Evolutionary conservation across 805 yeast genomes (phyloP).

Genomic region (Ogataea naganishii): DNA sequence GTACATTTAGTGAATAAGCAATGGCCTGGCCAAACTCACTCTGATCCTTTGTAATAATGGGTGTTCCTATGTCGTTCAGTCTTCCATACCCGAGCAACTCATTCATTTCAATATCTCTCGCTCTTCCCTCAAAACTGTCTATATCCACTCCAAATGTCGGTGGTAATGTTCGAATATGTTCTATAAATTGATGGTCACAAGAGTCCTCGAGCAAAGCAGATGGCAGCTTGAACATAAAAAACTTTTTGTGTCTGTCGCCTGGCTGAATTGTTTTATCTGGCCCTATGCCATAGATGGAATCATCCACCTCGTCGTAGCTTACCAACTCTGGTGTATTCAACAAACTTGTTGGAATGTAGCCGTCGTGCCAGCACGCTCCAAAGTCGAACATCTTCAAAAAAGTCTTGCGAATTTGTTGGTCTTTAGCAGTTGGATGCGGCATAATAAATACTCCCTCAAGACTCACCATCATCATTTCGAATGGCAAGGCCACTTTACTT

Average conservation of each 20-base stretch:
- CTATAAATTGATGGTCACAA: slow-evolving; percentile 31
- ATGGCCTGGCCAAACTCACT: slow-evolving; percentile 33
- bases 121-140: slow-evolving; percentile 17
- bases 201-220: slow-evolving; percentile 37
- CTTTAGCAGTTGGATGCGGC: slow-evolving; percentile 6
- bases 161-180: slow-evolving; percentile 26
- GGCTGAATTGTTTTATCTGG: slow-evolving; percentile 40
- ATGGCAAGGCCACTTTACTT: slow-evolving; percentile 31
- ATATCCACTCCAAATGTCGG: slow-evolving; percentile 30
- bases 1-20: slow-evolving; percentile 42
- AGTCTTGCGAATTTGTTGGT: slow-evolving; percentile 15
- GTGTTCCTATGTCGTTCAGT: slow-evolving; percentile 39
- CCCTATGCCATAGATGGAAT: slow-evolving; percentile 29
- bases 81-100: slow-evolving; percentile 49
- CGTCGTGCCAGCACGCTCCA: slow-evolving; percentile 36
- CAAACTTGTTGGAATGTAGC: slow-evolving; percentile 17
- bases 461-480: slow-evolving; percentile 50
- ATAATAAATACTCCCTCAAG: slow-evolving; percentile 36
- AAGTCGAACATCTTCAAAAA: slow-evolving; percentile 43
- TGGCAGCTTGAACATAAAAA: slow-evolving; percentile 49
- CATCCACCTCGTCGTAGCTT: slow-evolving; percentile 15
- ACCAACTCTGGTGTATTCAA: slow-evolving; percentile 11
- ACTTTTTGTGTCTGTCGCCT: slow-evolving; percentile 40
- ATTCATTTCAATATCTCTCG: slow-evolving; percentile 17
- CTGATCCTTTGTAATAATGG: slow-evolving; percentile 40